Percentiles rank a stretch among this genome's conserved stretches.
Evolutionary conservation across 768 basidiomycete species (phyloP).

Genomic region (Leucosporidium scottii): DNA sequence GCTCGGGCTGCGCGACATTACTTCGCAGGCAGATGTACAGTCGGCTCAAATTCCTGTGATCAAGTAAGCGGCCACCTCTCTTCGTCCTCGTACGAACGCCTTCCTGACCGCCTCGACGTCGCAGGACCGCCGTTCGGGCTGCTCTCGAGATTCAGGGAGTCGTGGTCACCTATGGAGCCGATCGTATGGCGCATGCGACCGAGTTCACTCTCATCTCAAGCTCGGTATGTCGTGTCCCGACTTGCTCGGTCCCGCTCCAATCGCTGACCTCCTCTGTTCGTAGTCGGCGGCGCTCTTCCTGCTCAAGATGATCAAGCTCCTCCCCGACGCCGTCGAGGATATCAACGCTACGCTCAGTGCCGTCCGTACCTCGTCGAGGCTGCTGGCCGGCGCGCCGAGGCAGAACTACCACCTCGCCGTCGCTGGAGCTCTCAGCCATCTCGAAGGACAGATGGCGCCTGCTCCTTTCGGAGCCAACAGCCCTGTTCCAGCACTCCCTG

Average conservation of each 20-base stretch:
- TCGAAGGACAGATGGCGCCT: constrained; percentile 2
- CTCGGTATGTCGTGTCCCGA: neutral
- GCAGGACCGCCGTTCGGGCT: neutral
- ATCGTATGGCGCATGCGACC: constrained; percentile 20
- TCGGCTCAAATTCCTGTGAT: constrained; percentile 17
- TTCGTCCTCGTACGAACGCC: too few relatives aligned
- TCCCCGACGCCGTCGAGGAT: constrained; percentile 4
- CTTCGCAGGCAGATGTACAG: constrained; percentile 11
- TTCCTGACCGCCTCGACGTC: too few relatives aligned
- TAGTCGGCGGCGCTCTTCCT: constrained; percentile 30
- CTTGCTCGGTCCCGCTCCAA: neutral
- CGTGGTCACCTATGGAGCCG: constrained; percentile 6
- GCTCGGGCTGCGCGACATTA: constrained; percentile 24
- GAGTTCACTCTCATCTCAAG: constrained; percentile 25
- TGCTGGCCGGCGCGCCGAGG: constrained; percentile 13
- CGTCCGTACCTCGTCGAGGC: constrained; percentile 9
- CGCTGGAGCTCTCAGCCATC: neutral
- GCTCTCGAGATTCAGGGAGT: constrained; percentile 20
- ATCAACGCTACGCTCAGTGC: constrained; percentile 18
- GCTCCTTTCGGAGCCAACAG: too few relatives aligned
- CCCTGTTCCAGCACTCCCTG: neutral
- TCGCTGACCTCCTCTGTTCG: neutral
- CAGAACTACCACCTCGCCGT: constrained; percentile 10
- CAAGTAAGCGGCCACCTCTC: constrained; percentile 9
- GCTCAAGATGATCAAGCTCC: constrained; percentile 33